phyloP scores from a whole-genome alignment of 2,329 filamentous ascomycete species.

The Penicillium sp. region DNA sequence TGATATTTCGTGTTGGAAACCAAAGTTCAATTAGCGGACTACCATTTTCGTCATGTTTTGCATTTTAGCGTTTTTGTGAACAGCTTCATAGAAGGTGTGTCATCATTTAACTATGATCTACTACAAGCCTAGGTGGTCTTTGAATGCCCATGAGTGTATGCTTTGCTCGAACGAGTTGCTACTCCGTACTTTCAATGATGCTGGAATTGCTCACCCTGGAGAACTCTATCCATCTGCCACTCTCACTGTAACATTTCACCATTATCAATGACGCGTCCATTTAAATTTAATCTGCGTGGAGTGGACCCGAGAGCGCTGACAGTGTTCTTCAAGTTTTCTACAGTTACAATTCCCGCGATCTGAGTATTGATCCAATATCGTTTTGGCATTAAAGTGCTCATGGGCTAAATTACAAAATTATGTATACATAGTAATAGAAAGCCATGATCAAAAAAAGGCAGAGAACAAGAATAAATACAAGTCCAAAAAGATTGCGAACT shows the following conservation, averaged over 20 bases:
- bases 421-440: constrained; percentile 10
- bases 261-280: constrained; percentile 12
- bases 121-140: not conserved
- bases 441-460: not conserved
- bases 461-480: constrained; percentile 1
- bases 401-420: constrained; percentile 4
- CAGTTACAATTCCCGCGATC: too few relatives aligned
- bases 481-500: not conserved
- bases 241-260: not conserved
- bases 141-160: too few relatives aligned
- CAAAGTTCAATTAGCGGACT: not conserved
- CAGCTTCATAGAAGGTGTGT: not conserved
- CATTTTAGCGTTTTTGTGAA: constrained; percentile 2
- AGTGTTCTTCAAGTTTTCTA: too few relatives aligned
- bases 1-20: constrained; percentile 15
- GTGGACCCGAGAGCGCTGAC: not conserved
- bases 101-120: not conserved
- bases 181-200: too few relatives aligned
- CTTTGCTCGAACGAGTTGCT: too few relatives aligned
- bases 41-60: not conserved
- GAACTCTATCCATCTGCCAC: not conserved
- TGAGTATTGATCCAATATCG: not conserved
- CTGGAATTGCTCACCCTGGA: not conserved
- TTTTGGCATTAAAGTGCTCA: not conserved
- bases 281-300: not conserved